phyloP scores from a whole-genome alignment of 1,284 basidiomycete genomes.

The Ganoderma resinaceum region DNA sequence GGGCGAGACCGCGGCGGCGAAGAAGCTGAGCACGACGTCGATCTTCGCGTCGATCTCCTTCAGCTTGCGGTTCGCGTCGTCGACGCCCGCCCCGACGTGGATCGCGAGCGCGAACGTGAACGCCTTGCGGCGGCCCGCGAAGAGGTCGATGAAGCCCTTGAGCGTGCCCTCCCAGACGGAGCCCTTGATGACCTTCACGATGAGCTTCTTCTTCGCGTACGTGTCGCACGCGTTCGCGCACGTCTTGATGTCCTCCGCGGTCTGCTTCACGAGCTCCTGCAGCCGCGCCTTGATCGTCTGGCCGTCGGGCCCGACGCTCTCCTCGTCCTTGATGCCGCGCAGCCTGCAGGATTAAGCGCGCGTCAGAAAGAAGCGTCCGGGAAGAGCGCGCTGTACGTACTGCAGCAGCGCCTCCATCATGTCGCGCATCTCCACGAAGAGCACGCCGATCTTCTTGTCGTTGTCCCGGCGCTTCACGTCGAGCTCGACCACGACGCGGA shows the following conservation, averaged over 20 bases:
- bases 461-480: constrained; percentile 49
- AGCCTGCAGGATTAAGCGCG: constrained; percentile 19
- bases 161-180: constrained; percentile 23
- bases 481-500: constrained; percentile 48
- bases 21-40: constrained; percentile 13
- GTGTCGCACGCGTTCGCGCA: constrained; percentile 42
- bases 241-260: constrained; percentile 38
- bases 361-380: not conserved
- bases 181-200: constrained; percentile 44
- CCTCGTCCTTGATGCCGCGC: constrained; percentile 27
- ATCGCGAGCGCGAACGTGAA: constrained; percentile 42
- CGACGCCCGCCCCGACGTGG: constrained; percentile 43
- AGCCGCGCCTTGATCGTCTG: constrained; percentile 17
- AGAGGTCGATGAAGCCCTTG: constrained; percentile 36
- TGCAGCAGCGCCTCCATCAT: constrained; percentile 50
- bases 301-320: constrained; percentile 28
- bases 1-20: constrained; percentile 2
- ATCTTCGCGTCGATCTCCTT: constrained; percentile 26
- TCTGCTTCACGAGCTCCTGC: constrained; percentile 28
- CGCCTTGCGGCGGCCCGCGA: constrained; percentile 40
- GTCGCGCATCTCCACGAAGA: constrained; percentile 34
- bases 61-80: constrained; percentile 41
- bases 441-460: constrained; percentile 46
- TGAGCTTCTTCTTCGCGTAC: constrained; percentile 39
- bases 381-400: constrained; percentile 35